phyloP scores from a whole-genome alignment of 768 basidiomycete genomes.

The Mycena rebaudengoi region DNA sequence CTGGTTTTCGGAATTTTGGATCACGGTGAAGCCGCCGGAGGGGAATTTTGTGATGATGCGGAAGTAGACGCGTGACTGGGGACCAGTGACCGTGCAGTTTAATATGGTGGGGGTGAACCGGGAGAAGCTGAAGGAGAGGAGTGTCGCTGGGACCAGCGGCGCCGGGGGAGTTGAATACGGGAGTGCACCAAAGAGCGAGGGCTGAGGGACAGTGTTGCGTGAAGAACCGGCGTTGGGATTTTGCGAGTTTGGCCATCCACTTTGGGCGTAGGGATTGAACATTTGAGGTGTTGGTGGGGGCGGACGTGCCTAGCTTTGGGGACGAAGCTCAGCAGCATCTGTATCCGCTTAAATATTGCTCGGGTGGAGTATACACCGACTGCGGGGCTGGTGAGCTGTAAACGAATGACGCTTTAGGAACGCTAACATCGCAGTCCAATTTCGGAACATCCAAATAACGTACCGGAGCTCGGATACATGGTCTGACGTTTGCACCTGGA shows the following conservation, averaged over 20 bases:
- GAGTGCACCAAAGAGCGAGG: slow-evolving; percentile 22
- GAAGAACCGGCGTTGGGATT: slow-evolving; percentile 9
- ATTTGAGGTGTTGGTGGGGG: too few relatives aligned
- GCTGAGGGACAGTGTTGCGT: neutral
- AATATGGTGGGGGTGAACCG: slow-evolving; percentile 49
- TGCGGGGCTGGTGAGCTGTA: too few relatives aligned
- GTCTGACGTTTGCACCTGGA: too few relatives aligned
- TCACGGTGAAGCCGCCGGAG: slow-evolving; percentile 30
- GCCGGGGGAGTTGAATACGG: slow-evolving; percentile 15
- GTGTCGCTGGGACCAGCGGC: slow-evolving; percentile 10
- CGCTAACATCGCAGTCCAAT: too few relatives aligned
- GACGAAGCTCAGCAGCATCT: too few relatives aligned
- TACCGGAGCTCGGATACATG: too few relatives aligned
- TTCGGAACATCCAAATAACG: too few relatives aligned
- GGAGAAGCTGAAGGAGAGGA: slow-evolving; percentile 53
- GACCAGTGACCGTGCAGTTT: slow-evolving; percentile 54
- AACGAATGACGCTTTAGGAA: too few relatives aligned
- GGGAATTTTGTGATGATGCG: slow-evolving; percentile 47
- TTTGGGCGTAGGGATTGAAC: slow-evolving; percentile 19
- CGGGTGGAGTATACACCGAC: too few relatives aligned
- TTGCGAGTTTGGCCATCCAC: slow-evolving; percentile 12
- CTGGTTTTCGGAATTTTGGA: slow-evolving; percentile 35
- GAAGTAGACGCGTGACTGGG: slow-evolving; percentile 49
- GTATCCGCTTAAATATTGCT: too few relatives aligned
- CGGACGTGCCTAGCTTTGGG: too few relatives aligned